phyloP scores from a whole-genome alignment of 1,284 basidiomycete genomes.

The Dichomitus squalens region DNA sequence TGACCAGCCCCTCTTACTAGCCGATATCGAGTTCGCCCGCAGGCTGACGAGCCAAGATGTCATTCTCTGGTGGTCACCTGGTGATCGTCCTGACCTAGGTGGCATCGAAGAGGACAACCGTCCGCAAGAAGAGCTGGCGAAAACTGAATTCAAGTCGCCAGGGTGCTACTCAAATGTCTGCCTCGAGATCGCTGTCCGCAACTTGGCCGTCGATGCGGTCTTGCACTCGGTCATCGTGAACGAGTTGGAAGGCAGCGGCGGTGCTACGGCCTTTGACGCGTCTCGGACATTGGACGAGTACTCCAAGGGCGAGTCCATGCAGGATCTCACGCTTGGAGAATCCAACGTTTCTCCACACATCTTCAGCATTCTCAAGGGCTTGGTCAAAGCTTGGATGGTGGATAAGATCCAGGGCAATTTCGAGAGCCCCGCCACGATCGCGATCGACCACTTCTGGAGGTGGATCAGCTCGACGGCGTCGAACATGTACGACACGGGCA shows the following conservation, averaged over 20 bases:
- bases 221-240: slow-evolving; percentile 92
- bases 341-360: slow-evolving; percentile 90
- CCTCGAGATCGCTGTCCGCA: slow-evolving; percentile 87
- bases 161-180: slow-evolving; percentile 95
- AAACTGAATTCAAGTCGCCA: slow-evolving; percentile 83
- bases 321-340: slow-evolving; percentile 87
- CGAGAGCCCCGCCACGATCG: slow-evolving; percentile 64
- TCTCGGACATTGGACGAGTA: slow-evolving; percentile 94
- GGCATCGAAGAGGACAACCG: slow-evolving; percentile 89
- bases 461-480: slow-evolving; percentile 91
- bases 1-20: slow-evolving; percentile 85
- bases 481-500: slow-evolving; percentile 90
- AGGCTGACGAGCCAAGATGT: slow-evolving; percentile 87
- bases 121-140: slow-evolving; percentile 77
- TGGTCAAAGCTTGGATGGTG: slow-evolving; percentile 94
- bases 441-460: slow-evolving; percentile 94
- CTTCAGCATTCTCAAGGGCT: slow-evolving; percentile 83
- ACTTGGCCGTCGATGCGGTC: slow-evolving; percentile 94
- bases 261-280: slow-evolving; percentile 92
- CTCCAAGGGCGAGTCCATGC: slow-evolving; percentile 73
- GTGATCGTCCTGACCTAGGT: slow-evolving; percentile 90
- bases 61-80: slow-evolving; percentile 96
- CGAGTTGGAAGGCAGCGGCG: slow-evolving; percentile 93
- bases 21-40: slow-evolving; percentile 92
- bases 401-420: slow-evolving; percentile 76